Evolutionary conservation across 129 eudicot genomes (phyloP).

Genomic region (Dittrichia graveolens): DNA sequence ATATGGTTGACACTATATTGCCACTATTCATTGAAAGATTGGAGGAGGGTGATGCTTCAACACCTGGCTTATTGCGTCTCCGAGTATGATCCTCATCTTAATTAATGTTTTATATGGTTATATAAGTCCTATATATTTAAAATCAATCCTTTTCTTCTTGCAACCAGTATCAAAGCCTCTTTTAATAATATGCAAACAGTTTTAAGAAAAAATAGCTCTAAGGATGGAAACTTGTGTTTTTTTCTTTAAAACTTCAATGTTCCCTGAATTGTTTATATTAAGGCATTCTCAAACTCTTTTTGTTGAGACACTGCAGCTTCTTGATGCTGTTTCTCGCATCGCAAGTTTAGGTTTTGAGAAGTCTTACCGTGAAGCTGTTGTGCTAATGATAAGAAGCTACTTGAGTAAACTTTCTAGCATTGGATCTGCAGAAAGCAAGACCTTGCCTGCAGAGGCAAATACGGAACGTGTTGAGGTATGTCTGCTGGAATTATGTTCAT

Average conservation of each 20-base stretch:
- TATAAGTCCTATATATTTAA: not conserved
- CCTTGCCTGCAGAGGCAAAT: slow-evolving; percentile 88
- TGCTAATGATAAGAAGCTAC: slow-evolving; percentile 90
- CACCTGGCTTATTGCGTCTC: slow-evolving; percentile 86
- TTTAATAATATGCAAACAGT: slow-evolving; percentile 2
- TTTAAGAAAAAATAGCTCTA: not conserved
- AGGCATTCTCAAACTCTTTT: slow-evolving; percentile 52
- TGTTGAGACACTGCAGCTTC: slow-evolving; percentile 88
- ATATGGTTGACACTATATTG: slow-evolving; percentile 84
- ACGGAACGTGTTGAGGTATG: slow-evolving; percentile 98
- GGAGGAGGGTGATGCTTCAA: slow-evolving; percentile 99
- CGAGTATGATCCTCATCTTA: slow-evolving; percentile 55
- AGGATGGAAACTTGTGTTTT: slow-evolving; percentile 3
- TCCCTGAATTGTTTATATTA: slow-evolving; percentile 19
- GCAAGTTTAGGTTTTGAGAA: slow-evolving; percentile 99
- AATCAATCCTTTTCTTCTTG: slow-evolving; percentile 15
- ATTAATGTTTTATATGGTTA: slow-evolving; percentile 23
- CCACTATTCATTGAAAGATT: slow-evolving; percentile 86
- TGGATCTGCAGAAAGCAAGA: slow-evolving; percentile 96
- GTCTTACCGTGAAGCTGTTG: slow-evolving; percentile 97
- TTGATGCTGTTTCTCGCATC: slow-evolving; percentile 99
- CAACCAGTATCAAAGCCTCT: slow-evolving; percentile 2
- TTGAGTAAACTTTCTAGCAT: slow-evolving; percentile 76
- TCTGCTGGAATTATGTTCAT: slow-evolving; percentile 4
- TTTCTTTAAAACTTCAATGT: slow-evolving; percentile 4